Base-by-base conservation (phyloP, 306 rosid genomes). In the Hippophae gyantsensis region DNA sequence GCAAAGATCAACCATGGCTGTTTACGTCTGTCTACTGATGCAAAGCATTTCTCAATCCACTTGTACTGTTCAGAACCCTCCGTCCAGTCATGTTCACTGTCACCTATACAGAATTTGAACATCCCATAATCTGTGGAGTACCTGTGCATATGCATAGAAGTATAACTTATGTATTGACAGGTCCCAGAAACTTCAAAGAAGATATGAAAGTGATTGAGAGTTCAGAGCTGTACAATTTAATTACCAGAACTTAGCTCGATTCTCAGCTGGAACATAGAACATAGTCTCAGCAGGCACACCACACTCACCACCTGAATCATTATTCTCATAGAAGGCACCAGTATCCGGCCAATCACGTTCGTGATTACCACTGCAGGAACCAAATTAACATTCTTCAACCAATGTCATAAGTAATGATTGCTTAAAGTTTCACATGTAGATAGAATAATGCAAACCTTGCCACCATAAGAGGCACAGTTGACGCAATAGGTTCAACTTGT, bases 251-350 rank as follows among this genome's bases (percentile, higher is more conserved):
- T 82, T 90, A 44, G 81, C 95, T 26, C 94, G 72, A 60, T 82
- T 90, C 77, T 84, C 88, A 42, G 95, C 88, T 52, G 96, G 97
- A 56, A 83, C 96, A 64, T 87, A 90, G 74, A 82, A 87, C 97
- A 87, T 81, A 57, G 67, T 83, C 74, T 90, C 90, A 71, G 96
- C 86, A 67, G 62, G 59, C 23, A 90, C 94, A 51, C 97, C 96
- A 25, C 96, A 90, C 79, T 90, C 97, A 59, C 97, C 97, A 43
- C 96, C 96, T 1, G 90, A 90, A 74, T 87, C 97, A 81, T 74
- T 8, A 75, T 43, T 74, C 57, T 62, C 84, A 58, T 82, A 90
- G 78, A 87, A 87, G 25, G 97, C 82, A 53, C 97, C 92, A 13
- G 78, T 45, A 56, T 83, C 78, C 10, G 94, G 95, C 97, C 97